Conservation (phyloP, 805 yeast species). For the Komagataella kurtzmanii region DNA sequence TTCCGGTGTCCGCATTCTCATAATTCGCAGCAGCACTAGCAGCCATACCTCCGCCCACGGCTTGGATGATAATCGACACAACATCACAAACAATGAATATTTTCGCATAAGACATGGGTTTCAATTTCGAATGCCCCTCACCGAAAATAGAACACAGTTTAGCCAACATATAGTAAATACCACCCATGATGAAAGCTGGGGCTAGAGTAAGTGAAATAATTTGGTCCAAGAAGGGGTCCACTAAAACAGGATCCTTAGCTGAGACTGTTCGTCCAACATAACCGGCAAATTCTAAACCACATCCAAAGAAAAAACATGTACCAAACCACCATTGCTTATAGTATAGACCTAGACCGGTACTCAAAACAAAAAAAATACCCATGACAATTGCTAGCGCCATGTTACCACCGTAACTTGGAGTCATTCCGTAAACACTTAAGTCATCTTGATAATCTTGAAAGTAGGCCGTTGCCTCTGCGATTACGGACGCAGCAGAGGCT, state of each 20-base stretch:
- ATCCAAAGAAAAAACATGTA: constrained; percentile 38
- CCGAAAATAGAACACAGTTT: constrained; percentile 55
- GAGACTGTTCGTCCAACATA: constrained; percentile 47
- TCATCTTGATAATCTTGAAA: constrained; percentile 2
- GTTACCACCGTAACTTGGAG: constrained; percentile 47
- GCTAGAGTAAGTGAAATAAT: constrained; percentile 60
- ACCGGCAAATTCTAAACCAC: constrained; percentile 51
- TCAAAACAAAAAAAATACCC: constrained; percentile 29
- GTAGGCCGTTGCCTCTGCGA: neutral
- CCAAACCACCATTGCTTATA: constrained; percentile 58
- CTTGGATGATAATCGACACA: constrained; percentile 53
- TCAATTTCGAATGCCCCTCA: constrained; percentile 30
- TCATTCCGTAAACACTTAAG: constrained; percentile 23
- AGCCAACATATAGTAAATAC: constrained; percentile 60
- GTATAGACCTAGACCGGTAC: constrained; percentile 26
- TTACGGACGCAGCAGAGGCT: constrained; percentile 10
- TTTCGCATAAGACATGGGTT: constrained; percentile 49
- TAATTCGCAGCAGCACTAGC: constrained; percentile 25
- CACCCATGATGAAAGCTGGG: constrained; percentile 80
- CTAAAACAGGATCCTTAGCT: constrained; percentile 17
- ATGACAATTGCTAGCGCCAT: constrained; percentile 40
- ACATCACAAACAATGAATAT: constrained; percentile 58
- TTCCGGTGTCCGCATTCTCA: constrained; percentile 28
- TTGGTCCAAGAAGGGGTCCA: constrained; percentile 43
- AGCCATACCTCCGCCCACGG: constrained; percentile 66